Percentiles rank a stretch among this genome's conserved stretches.
phyloP scores from a whole-genome alignment of 2,329 filamentous ascomycete species.

The Colletotrichum limetticola region DNA sequence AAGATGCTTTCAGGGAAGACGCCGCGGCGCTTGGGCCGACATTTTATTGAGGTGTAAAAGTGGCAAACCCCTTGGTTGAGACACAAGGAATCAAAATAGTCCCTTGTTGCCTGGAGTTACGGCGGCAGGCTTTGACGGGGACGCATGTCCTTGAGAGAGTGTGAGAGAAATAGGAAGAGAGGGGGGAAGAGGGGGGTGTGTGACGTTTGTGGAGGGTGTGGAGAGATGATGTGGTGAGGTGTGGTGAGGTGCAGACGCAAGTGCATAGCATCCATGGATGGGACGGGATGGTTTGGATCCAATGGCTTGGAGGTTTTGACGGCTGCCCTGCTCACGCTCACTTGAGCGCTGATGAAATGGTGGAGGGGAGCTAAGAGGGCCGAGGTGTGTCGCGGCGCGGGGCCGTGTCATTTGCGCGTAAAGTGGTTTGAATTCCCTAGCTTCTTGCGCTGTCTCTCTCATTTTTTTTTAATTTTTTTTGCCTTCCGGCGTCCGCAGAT shows the following conservation, averaged over 20 bases:
- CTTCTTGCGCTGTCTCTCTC: conserved; percentile 6
- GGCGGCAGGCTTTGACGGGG: conserved; percentile 32
- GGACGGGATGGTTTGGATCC: conserved; percentile 14
- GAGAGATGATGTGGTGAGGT: neutral
- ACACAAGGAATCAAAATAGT: conserved; percentile 36
- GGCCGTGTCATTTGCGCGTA: conserved; percentile 46
- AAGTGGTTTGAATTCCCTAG: conserved; percentile 42
- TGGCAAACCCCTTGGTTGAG: conserved; percentile 33
- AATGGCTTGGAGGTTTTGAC: conserved; percentile 7
- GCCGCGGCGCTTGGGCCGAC: conserved; percentile 30
- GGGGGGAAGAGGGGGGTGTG: conserved; percentile 10
- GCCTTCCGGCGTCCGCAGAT: conserved; percentile 23
- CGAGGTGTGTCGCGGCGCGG: conserved; percentile 35
- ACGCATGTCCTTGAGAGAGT: conserved; percentile 8
- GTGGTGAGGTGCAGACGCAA: conserved; percentile 19
- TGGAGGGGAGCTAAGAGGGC: conserved; percentile 36
- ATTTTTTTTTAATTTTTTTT: neutral
- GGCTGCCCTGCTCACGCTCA: conserved; percentile 7
- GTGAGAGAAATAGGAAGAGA: neutral
- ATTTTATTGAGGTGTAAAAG: conserved; percentile 30
- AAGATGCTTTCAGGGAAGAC: conserved; percentile 32
- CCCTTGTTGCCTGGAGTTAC: conserved; percentile 36
- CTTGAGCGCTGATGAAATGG: conserved; percentile 4
- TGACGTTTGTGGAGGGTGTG: conserved; percentile 30
- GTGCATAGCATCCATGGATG: conserved; percentile 21